Conservation (phyloP, 164 flowering plant species). For the Umbilicus rupestris region DNA sequence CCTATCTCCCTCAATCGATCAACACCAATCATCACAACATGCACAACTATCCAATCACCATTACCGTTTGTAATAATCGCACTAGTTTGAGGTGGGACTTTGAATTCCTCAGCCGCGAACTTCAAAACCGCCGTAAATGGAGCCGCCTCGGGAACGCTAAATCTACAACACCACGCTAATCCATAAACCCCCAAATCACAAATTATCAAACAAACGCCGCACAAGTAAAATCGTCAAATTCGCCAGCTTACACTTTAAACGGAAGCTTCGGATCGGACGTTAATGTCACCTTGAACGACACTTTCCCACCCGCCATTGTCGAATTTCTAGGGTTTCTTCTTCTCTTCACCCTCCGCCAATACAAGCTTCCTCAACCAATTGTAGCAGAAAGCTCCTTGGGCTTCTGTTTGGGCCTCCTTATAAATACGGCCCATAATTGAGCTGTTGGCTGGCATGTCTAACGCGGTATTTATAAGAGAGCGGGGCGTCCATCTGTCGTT, state of each 20-base stretch:
- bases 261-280: constrained; percentile 99
- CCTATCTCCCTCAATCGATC: too few relatives aligned
- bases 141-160: constrained; percentile 93
- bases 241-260: constrained; percentile 68
- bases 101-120: constrained; percentile 94
- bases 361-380: too few relatives aligned
- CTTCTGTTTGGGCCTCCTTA: constrained; percentile 21
- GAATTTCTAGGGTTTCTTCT: constrained; percentile 8
- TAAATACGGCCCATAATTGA: too few relatives aligned
- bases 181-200: background rate
- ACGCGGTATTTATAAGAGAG: too few relatives aligned
- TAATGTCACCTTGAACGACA: constrained; percentile 86
- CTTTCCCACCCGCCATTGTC: constrained; percentile 69
- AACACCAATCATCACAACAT: background rate
- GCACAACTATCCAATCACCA: background rate
- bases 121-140: constrained; percentile 93
- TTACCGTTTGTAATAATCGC: constrained; percentile 96
- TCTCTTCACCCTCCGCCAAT: too few relatives aligned
- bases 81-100: constrained; percentile 96
- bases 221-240: background rate
- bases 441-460: too few relatives aligned
- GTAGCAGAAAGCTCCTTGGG: too few relatives aligned
- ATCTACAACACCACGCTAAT: constrained; percentile 28
- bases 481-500: too few relatives aligned
- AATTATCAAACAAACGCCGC: background rate